phyloP scores from a whole-genome alignment of 495 filamentous ascomycete species.

The Pseudomonodictys pantanalensis region DNA sequence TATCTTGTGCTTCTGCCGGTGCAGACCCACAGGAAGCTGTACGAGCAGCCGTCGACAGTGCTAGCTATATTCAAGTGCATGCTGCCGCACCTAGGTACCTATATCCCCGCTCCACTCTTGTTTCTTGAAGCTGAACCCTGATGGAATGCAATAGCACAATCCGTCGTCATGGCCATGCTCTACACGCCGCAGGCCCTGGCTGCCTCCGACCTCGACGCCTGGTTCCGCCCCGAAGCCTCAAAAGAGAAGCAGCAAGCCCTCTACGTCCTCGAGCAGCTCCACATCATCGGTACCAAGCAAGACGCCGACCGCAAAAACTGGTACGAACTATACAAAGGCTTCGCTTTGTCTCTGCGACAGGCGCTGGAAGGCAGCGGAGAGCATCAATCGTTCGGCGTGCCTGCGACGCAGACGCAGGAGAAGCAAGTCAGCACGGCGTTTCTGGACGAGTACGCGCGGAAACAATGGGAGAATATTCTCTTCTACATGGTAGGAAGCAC shows the following conservation, averaged over 20 bases:
- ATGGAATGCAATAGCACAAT: constrained; percentile 64
- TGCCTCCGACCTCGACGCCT: constrained; percentile 72
- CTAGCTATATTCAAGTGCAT: constrained; percentile 96
- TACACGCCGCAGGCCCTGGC: constrained; percentile 78
- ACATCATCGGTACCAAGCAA: constrained; percentile 66
- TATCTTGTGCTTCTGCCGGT: constrained; percentile 88
- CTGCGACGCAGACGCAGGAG: constrained; percentile 59
- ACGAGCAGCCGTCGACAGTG: constrained; percentile 92
- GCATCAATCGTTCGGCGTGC: constrained; percentile 86
- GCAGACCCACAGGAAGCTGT: constrained; percentile 81
- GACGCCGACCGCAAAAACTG: constrained; percentile 58
- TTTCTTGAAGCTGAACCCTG: neutral
- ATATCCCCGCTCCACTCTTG: neutral
- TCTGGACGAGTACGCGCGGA: constrained; percentile 81
- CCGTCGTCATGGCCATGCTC: constrained; percentile 88
- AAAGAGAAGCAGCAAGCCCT: constrained; percentile 81
- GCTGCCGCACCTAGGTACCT: constrained; percentile 81
- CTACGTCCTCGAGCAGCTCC: constrained; percentile 72
- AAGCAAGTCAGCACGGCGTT: constrained; percentile 59
- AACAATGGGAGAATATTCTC: constrained; percentile 91
- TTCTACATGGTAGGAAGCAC: constrained; percentile 86
- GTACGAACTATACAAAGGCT: constrained; percentile 69
- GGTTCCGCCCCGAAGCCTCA: constrained; percentile 63
- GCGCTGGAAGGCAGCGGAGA: constrained; percentile 83
- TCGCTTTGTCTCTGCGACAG: constrained; percentile 71